A percentile compares a stretch with the other conserved stretches of the same genome.
phyloP scores from a whole-genome alignment of 257 asterid species.

The Capsicum chinense region DNA sequence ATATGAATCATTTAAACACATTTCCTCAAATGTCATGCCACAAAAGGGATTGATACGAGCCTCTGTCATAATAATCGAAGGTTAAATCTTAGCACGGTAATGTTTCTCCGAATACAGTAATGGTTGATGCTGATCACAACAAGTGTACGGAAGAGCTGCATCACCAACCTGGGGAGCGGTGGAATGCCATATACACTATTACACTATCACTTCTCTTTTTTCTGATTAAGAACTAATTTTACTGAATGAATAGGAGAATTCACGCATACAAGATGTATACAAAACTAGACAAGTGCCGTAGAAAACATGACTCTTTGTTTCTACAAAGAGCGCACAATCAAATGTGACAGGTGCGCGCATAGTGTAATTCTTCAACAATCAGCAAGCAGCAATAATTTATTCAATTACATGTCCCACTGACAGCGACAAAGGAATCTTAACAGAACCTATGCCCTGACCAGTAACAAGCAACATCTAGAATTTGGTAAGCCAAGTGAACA shows the following conservation, averaged over 20 bases:
- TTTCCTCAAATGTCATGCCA: not conserved
- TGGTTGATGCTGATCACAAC: not conserved
- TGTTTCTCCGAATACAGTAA: not conserved
- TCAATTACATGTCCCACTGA: not conserved
- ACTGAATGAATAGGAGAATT: conserved; percentile 12
- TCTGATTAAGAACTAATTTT: conserved; percentile 3
- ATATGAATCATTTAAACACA: conserved; percentile 18
- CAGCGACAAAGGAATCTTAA: not conserved
- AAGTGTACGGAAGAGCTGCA: not conserved
- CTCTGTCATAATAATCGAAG: not conserved
- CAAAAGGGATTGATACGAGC: not conserved
- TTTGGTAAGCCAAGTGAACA: not conserved
- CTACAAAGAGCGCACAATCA: not conserved
- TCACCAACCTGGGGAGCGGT: not conserved
- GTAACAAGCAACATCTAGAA: not conserved
- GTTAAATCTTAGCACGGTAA: not conserved
- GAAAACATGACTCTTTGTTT: not conserved
- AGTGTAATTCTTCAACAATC: not conserved
- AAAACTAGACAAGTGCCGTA: not conserved
- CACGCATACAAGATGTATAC: not conserved
- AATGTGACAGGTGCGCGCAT: not conserved
- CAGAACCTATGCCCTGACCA: not conserved
- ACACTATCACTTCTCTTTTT: conserved; percentile 17
- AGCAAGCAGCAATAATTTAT: conserved; percentile 4
- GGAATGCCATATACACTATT: conserved; percentile 21